Base-by-base conservation (phyloP, 768 basidiomycete genomes). In the Termitomyces sp. region DNA sequence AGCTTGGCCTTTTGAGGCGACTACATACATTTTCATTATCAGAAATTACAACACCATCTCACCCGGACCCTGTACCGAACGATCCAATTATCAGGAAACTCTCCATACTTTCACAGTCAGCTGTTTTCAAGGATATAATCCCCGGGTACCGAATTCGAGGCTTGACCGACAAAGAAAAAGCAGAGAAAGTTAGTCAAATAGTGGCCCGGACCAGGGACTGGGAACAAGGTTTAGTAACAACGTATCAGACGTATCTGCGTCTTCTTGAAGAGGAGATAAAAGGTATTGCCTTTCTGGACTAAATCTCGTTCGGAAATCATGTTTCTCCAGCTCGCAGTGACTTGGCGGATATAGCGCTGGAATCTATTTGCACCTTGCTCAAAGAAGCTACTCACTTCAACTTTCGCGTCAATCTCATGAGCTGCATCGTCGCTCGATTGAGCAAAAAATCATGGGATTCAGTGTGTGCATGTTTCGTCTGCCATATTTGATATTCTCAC, bases 101-200 rank as follows among this genome's bases (percentile, higher is more conserved):
- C 39, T 90, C 96, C 3, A 81, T 95, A 48, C 75, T 98, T 41
- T 96, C 94, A 13, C 88, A 96, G 66, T 77, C 98, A 31, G 90
- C 94, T 27, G 92, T 98, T 12, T 97, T 92, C 80, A 94, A 93
- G 68, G 97, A 99, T 70, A 83, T 98, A 61, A 86, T 98, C 42
- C 97, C 97, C 26, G 93, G 93, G 3, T 99, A 98, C 72, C 88
- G 94, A 59, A 96, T 99, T 69, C 92, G 97, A 53, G 74, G 86
- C 18, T 77, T 98, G 44, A 94, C 93, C 7, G 96, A 94, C 51
- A 83, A 83, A 62, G 97, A 99, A 72, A 92, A 90, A 71, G 76
- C 85, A 4, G 93, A 94, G 71, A 97, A 96, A 73, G 93, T 97
- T 62, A 85, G 92, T 69, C 96, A 98, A 72, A 86, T 92, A 76